Evolutionary conservation across 148 eudicot genomes (phyloP).

Genomic region (Chenopodium album): DNA sequence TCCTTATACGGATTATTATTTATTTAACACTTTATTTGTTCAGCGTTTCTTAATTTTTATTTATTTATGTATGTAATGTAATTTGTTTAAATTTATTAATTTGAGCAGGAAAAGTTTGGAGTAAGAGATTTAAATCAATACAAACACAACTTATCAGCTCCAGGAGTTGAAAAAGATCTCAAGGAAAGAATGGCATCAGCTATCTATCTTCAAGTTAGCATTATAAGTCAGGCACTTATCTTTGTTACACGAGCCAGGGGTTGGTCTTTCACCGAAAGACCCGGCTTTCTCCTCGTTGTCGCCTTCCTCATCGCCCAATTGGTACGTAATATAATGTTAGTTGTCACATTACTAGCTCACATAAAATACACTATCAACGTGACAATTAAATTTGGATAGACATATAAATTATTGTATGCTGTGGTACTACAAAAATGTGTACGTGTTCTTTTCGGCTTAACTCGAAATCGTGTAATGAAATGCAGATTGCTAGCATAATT

Average conservation of each 20-base stretch:
- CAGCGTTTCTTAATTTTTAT: too few relatives aligned
- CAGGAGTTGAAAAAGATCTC: constrained; percentile 38
- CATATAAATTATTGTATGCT: too few relatives aligned
- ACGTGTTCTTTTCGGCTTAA: too few relatives aligned
- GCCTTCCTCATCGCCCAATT: constrained; percentile 78
- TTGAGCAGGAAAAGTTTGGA: constrained; percentile 43
- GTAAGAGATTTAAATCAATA: constrained; percentile 45
- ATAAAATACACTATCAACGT: too few relatives aligned
- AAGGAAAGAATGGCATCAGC: constrained; percentile 67
- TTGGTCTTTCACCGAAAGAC: constrained; percentile 77
- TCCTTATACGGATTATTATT: too few relatives aligned
- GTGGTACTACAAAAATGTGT: too few relatives aligned
- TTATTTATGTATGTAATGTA: too few relatives aligned
- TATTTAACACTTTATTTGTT: too few relatives aligned
- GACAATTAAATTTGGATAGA: too few relatives aligned
- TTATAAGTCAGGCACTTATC: constrained; percentile 74
- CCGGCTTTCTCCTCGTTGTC: constrained; percentile 65
- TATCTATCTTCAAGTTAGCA: constrained; percentile 81
- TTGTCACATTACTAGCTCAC: too few relatives aligned
- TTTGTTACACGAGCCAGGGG: constrained; percentile 81
- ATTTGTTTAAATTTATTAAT: too few relatives aligned
- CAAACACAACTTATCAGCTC: constrained; percentile 35
- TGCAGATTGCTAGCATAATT: constrained; percentile 57
- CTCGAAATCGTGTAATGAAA: background rate
- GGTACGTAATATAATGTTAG: constrained; percentile 28